phyloP scores from a whole-genome alignment of 805 yeast species.

The Yarrowia sp. region DNA sequence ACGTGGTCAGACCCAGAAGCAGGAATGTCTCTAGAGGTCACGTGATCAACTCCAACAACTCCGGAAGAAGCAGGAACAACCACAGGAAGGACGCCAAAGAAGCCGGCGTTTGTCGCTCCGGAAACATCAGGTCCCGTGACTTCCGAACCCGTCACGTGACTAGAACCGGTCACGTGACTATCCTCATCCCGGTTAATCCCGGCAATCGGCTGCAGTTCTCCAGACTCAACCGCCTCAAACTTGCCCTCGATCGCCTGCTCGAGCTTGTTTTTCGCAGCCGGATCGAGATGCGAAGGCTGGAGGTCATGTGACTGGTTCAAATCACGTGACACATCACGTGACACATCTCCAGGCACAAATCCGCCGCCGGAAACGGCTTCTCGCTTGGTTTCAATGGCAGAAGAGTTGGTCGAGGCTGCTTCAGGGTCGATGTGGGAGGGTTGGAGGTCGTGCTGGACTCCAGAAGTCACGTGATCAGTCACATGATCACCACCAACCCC shows the following conservation, averaged over 20 bases:
- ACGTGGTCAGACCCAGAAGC: too few relatives aligned
- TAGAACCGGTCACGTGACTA: too few relatives aligned
- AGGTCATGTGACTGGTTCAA: conserved; percentile 8
- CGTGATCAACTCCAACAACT: too few relatives aligned
- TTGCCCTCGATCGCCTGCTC: conserved; percentile 2
- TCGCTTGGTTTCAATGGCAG: neutral
- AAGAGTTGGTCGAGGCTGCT: neutral
- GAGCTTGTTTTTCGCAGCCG: neutral
- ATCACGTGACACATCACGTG: too few relatives aligned
- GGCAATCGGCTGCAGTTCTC: neutral
- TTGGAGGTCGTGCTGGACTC: neutral
- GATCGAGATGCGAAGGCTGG: neutral
- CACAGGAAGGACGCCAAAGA: too few relatives aligned
- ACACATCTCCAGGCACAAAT: neutral
- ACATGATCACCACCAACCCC: too few relatives aligned
- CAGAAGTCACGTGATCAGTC: neutral
- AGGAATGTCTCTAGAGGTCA: too few relatives aligned
- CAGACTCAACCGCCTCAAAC: neutral
- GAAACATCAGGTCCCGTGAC: too few relatives aligned
- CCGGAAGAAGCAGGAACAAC: too few relatives aligned
- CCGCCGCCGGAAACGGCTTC: conserved; percentile 8
- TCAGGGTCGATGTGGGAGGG: neutral
- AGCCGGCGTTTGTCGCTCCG: too few relatives aligned
- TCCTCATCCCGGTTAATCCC: neutral
- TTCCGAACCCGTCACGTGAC: too few relatives aligned